Evolutionary conservation across 192 early-diverging fungal genomes (phyloP).

Genomic region (Umbelopsis ramanniana): DNA sequence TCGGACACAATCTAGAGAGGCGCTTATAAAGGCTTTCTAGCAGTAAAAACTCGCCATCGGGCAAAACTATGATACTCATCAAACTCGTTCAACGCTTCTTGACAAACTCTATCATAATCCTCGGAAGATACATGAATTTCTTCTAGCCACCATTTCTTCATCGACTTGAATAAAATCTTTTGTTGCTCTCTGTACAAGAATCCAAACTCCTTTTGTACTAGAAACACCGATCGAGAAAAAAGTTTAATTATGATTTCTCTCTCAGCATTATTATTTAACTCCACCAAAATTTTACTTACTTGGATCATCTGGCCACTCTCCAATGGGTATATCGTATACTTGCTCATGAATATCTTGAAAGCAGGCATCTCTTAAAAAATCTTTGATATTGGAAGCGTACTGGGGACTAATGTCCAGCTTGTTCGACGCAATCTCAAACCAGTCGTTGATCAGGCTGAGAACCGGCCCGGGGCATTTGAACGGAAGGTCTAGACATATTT

Average conservation of each 20-base stretch:
- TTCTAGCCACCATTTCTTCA: slow-evolving; percentile 28
- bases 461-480: slow-evolving; percentile 38
- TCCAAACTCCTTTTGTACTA: slow-evolving; percentile 41
- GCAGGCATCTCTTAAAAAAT: slow-evolving; percentile 21
- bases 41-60: slow-evolving; percentile 30
- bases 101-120: slow-evolving; percentile 39
- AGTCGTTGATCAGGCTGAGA: slow-evolving; percentile 31
- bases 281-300: slow-evolving; percentile 19
- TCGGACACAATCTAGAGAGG: neutral
- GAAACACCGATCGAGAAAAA: neutral
- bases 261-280: neutral
- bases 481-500: slow-evolving; percentile 16
- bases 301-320: slow-evolving; percentile 41
- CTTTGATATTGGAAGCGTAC: neutral
- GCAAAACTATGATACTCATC: slow-evolving; percentile 29
- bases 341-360: slow-evolving; percentile 24
- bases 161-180: slow-evolving; percentile 33
- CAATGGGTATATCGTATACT: slow-evolving; percentile 35
- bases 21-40: slow-evolving; percentile 28
- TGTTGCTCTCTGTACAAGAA: slow-evolving; percentile 43
- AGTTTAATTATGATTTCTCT: neutral
- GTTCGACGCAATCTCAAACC: slow-evolving; percentile 20
- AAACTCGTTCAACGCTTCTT: slow-evolving; percentile 37
- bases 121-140: slow-evolving; percentile 37
- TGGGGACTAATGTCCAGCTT: slow-evolving; percentile 9